phyloP scores from a whole-genome alignment of 164 flowering plant species.

The Protea cynaroides region DNA sequence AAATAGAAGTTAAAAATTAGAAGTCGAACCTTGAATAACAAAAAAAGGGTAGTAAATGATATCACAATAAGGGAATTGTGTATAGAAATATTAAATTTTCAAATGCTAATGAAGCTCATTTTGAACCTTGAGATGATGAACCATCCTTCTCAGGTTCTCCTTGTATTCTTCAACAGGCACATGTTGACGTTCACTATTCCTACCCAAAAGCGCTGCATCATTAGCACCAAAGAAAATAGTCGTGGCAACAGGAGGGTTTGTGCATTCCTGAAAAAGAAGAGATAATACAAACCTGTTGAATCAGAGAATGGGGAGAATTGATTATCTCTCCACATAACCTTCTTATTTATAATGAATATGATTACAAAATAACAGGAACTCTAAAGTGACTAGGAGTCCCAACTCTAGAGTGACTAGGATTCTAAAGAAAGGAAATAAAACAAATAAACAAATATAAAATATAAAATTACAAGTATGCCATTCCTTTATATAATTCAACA shows the following conservation, averaged over 20 bases:
- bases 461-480: no score
- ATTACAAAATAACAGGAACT: no score
- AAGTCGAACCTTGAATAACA: neutral
- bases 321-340: no score
- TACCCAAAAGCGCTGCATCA: slow-evolving; percentile 80
- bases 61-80: no score
- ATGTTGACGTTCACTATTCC: slow-evolving; percentile 63
- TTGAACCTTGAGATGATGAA: slow-evolving; percentile 69
- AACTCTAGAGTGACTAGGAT: no score
- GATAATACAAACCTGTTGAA: neutral
- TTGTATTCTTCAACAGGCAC: slow-evolving; percentile 83
- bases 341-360: no score
- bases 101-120: neutral
- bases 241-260: slow-evolving; percentile 52
- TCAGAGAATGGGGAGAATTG: neutral
- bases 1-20: no score
- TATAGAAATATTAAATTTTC: neutral
- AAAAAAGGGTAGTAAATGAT: neutral
- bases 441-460: no score
- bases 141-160: slow-evolving; percentile 64
- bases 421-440: no score
- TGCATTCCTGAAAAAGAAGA: slow-evolving; percentile 28
- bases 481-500: no score
- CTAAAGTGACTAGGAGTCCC: no score
- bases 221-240: slow-evolving; percentile 95